These are phyloP conservation scores for Nemania bipapillata DNA, from an alignment of 2,329 filamentous ascomycete genomes.

Conservation along the genomic window DNA sequence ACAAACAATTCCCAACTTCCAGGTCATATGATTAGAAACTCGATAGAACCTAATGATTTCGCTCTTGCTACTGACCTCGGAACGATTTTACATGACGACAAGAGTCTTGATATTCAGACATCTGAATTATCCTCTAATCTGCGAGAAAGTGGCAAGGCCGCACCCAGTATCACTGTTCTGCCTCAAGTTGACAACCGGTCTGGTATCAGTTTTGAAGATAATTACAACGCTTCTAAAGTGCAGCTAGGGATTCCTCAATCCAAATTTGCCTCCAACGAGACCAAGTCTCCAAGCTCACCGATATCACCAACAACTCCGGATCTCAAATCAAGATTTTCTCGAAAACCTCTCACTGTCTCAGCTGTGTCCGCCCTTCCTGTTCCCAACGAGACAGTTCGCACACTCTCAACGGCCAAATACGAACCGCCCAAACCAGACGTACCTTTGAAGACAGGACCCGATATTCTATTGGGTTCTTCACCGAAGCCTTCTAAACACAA, in stretches of 20 bases:
- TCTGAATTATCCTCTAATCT: slow-evolving; percentile 11
- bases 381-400: slow-evolving; percentile 20
- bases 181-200: slow-evolving; percentile 9
- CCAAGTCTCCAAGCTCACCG: slow-evolving; percentile 43
- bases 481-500: slow-evolving; percentile 53
- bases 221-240: slow-evolving; percentile 39
- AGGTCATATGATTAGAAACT: slow-evolving; percentile 32
- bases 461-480: slow-evolving; percentile 43
- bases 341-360: slow-evolving; percentile 52
- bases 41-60: slow-evolving; percentile 37
- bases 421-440: slow-evolving; percentile 35
- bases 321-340: slow-evolving; percentile 59
- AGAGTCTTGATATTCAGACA: slow-evolving; percentile 5
- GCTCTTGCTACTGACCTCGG: slow-evolving; percentile 4
- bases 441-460: slow-evolving; percentile 27
- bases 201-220: slow-evolving; percentile 22
- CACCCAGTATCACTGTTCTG: slow-evolving; percentile 2
- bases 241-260: slow-evolving; percentile 45
- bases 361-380: slow-evolving; percentile 39
- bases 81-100: slow-evolving; percentile 2
- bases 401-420: slow-evolving; percentile 19
- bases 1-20: slow-evolving; percentile 37
- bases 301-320: slow-evolving; percentile 46
- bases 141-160: slow-evolving; percentile 12
- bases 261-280: slow-evolving; percentile 47